Evolutionary conservation across 1,139 yeast genomes (phyloP).

Genomic region (Petasospora fabianii): DNA sequence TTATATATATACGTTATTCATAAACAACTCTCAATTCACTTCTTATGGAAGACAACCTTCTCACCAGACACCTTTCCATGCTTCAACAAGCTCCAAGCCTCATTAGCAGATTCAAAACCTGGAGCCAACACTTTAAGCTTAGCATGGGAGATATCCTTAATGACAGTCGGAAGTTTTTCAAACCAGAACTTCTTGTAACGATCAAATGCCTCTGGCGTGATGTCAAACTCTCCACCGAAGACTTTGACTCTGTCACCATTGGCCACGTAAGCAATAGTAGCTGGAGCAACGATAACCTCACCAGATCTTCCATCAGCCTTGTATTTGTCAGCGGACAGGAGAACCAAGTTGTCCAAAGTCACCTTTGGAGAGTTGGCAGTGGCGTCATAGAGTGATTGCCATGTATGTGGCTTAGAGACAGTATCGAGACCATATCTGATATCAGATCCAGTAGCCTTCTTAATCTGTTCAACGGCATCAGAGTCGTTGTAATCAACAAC

Average conservation of each 20-base stretch:
- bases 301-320: conserved; percentile 25
- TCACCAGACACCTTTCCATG: conserved; percentile 36
- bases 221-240: conserved; percentile 23
- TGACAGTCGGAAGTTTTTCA: conserved; percentile 17
- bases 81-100: conserved; percentile 33
- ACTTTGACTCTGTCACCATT: conserved; percentile 30
- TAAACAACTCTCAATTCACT: no score
- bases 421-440: conserved; percentile 56
- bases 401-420: conserved; percentile 41
- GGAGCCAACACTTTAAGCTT: conserved; percentile 34
- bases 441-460: conserved; percentile 36
- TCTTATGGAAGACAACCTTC: conserved; percentile 32
- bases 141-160: conserved; percentile 27
- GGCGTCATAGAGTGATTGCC: conserved; percentile 41
- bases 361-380: conserved; percentile 37
- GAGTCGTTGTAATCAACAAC: conserved; percentile 57
- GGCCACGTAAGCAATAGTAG: conserved; percentile 39
- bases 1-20: no score
- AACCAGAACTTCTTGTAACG: conserved; percentile 24
- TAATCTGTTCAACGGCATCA: conserved; percentile 50
- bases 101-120: conserved; percentile 34
- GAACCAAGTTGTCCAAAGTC: conserved; percentile 34
- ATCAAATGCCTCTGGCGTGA: conserved; percentile 21
- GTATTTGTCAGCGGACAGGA: conserved; percentile 27
- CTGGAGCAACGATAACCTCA: conserved; percentile 12